Evolutionary conservation across 2,329 filamentous ascomycete genomes (phyloP).

Genomic region (Colletotrichum incanum): DNA sequence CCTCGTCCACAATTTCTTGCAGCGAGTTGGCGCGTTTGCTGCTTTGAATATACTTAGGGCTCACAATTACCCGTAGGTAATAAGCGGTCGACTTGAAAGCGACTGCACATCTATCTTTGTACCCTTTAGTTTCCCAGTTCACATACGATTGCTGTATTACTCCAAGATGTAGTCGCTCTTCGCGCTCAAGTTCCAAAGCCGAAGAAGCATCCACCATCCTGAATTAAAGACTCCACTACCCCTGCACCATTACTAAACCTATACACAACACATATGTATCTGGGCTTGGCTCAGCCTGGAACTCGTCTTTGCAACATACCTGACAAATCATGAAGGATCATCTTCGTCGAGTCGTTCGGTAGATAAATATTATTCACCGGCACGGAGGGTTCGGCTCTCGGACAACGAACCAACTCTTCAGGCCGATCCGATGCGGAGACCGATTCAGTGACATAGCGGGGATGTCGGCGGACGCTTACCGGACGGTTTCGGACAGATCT

Average conservation of each 20-base stretch:
- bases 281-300: background rate
- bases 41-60: background rate
- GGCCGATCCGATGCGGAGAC: background rate
- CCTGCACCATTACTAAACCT: background rate
- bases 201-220: background rate
- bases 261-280: background rate
- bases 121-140: too few species aligned
- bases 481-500: background rate
- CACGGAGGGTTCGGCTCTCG: background rate
- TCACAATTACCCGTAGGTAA: background rate
- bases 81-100: background rate
- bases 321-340: background rate
- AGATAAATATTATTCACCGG: background rate
- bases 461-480: background rate
- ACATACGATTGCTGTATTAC: background rate
- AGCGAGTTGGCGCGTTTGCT: background rate
- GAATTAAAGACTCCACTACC: background rate
- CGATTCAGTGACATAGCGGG: background rate
- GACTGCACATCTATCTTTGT: too few species aligned
- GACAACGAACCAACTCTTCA: background rate
- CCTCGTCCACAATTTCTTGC: background rate
- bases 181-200: constrained; percentile 15
- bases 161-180: background rate
- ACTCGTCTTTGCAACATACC: too few species aligned
- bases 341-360: background rate